Evolutionary conservation across 306 rosid species (phyloP).

Genomic region (Fagus sylvatica): DNA sequence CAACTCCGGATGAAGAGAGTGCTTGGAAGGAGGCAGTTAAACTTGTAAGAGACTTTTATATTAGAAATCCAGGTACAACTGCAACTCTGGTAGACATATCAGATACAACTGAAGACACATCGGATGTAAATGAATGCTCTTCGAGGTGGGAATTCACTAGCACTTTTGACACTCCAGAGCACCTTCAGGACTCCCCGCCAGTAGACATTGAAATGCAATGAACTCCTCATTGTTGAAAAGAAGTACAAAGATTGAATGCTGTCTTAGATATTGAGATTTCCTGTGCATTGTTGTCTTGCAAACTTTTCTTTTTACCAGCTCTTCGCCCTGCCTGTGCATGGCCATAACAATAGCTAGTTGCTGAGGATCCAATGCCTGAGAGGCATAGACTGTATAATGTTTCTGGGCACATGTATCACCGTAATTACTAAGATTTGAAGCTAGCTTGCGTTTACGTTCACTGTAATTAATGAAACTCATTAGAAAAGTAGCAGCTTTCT

Average conservation of each 20-base stretch:
- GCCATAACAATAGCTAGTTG: no score
- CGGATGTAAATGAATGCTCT: neutral
- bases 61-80: neutral
- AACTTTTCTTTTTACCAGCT: no score
- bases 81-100: neutral
- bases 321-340: no score
- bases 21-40: conserved; percentile 16
- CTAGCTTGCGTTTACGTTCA: no score
- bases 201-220: neutral
- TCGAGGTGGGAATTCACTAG: neutral
- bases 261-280: conserved; percentile 46
- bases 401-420: no score
- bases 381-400: no score
- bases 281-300: no score
- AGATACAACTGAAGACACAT: no score
- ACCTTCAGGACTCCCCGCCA: neutral
- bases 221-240: conserved; percentile 21
- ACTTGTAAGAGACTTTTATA: conserved; percentile 20
- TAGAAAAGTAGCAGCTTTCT: no score
- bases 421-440: no score
- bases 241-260: conserved; percentile 23
- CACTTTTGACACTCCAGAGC: neutral
- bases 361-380: no score
- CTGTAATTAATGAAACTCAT: no score
- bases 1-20: neutral